Evolutionary conservation across 768 basidiomycete species (phyloP), one percentile per base, ranked within the genome.

Genomic region (Mycena kentingensis): DNA sequence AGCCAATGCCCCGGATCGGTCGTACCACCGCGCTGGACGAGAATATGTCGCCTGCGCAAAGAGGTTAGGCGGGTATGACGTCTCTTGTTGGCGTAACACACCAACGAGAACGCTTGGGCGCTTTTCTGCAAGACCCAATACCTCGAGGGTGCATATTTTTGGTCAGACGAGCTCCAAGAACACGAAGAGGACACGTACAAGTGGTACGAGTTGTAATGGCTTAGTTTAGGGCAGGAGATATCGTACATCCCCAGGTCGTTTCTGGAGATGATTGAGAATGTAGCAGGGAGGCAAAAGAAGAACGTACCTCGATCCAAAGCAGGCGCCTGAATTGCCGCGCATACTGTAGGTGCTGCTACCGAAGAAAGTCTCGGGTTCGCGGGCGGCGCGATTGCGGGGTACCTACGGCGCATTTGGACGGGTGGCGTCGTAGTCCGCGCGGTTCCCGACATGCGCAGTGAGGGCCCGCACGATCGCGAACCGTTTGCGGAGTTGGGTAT

Each of bases 81-180:
- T 10, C 26, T 35, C 15, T 27, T 13, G 24, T 26, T 50, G 41
- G 35, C 55, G 51, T 4, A 34, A 66, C 69, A 67, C 61, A 74
- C 84, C 84, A 28, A 82, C 72, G 3, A 84, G 72, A 15, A 84
- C 76, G 52, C 79, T 79, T 0, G 82, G 79, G 1, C 82, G 70
- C 50, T 82, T 83, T 58, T 84, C 82, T 2, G 81, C 79, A 6
- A 85, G 64, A 1, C 81, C 82, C 13, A 78, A 75, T 21, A 79
- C 75, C 26, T 62, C 53, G 21, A 79, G 64, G 47, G 77, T 79
- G 45, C 13, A 19, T 32, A 46, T 15, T 6, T 15, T 19, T 27
- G 42, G 52, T n/a, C n/a, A n/a, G n/a, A 31, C 5, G 22, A 24
- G 10, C 11, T 12, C 6, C 7, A 51, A 36, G 27, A 46, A 36